These are phyloP conservation scores for Arthrobotrys entomopaga DNA, from an alignment of 2,329 filamentous ascomycete genomes.

Conservation along the genomic window DNA sequence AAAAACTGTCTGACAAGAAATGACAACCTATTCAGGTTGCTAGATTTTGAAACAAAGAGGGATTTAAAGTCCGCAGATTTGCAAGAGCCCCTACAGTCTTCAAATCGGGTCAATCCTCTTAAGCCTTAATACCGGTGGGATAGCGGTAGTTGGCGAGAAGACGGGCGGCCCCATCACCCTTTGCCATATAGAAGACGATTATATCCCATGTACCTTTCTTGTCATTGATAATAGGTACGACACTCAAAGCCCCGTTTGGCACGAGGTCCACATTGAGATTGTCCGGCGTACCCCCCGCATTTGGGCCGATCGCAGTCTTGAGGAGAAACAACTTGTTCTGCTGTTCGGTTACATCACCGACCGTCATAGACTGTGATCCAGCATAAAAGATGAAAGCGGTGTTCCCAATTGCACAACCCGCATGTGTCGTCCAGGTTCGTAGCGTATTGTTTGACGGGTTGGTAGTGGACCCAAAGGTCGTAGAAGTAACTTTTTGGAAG, in stretches of 20 bases:
- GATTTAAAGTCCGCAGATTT: background rate
- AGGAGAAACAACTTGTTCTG: too few species aligned
- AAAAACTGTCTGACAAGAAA: constrained; percentile 13
- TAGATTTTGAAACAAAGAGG: background rate
- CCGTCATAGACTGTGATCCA: background rate
- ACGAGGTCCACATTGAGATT: too few species aligned
- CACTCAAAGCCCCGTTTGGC: too few species aligned
- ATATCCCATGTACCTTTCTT: too few species aligned
- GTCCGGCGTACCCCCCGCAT: too few species aligned
- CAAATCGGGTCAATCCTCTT: constrained; percentile 11
- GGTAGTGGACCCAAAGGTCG: too few species aligned
- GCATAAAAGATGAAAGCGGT: constrained; percentile 12
- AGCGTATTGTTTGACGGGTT: background rate
- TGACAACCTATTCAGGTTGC: constrained; percentile 3
- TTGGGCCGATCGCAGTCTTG: too few species aligned
- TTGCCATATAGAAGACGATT: too few species aligned
- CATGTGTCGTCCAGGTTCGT: constrained; percentile 6
- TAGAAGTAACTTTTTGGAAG: background rate
- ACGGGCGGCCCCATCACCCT: too few species aligned
- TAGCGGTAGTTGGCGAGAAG: constrained; percentile 1
- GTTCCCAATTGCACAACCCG: constrained; percentile 5
- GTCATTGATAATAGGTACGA: too few species aligned
- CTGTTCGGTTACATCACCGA: too few species aligned
- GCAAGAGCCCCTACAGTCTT: background rate
- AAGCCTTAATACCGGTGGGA: constrained; percentile 11